Evolutionary conservation across 192 early-diverging fungal species (phyloP).

Genomic region (Allomyces javanicus): DNA sequence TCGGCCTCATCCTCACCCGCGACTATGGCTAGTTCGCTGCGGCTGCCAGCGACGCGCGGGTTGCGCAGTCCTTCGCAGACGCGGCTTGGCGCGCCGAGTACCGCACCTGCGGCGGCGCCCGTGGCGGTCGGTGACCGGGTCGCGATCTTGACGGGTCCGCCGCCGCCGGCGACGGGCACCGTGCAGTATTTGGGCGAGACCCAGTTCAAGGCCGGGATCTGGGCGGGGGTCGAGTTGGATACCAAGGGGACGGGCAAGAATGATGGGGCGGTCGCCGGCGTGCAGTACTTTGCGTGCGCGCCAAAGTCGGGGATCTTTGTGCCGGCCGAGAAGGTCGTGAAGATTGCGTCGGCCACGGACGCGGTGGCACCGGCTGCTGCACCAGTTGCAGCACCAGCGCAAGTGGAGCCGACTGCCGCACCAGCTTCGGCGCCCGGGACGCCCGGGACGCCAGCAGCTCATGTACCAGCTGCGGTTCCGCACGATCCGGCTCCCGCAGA

Average conservation of each 20-base stretch:
- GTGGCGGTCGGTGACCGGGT: neutral
- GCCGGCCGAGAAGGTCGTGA: neutral
- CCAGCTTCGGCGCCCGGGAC: too few relatives aligned
- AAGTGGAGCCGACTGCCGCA: too few relatives aligned
- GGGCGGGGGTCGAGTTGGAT: neutral
- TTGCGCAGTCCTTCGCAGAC: too few relatives aligned
- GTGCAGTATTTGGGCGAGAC: neutral
- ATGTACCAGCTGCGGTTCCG: too few relatives aligned
- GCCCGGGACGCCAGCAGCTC: too few relatives aligned
- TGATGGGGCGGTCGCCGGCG: constrained; percentile 6
- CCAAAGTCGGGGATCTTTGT: constrained; percentile 7
- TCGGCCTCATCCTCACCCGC: neutral
- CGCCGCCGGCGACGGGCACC: neutral
- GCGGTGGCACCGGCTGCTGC: too few relatives aligned
- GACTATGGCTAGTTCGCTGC: neutral
- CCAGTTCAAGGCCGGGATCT: neutral
- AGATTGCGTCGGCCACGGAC: too few relatives aligned
- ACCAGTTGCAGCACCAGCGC: too few relatives aligned
- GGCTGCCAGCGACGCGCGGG: too few relatives aligned
- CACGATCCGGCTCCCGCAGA: too few relatives aligned
- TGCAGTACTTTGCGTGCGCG: constrained; percentile 7
- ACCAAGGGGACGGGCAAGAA: constrained; percentile 5
- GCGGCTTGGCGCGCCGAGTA: too few relatives aligned
- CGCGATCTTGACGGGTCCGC: neutral
- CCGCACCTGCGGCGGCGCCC: neutral